These are phyloP conservation scores for Recurvomyces mirabilis DNA, from an alignment of 495 filamentous ascomycete species.

Conservation along the genomic window DNA sequence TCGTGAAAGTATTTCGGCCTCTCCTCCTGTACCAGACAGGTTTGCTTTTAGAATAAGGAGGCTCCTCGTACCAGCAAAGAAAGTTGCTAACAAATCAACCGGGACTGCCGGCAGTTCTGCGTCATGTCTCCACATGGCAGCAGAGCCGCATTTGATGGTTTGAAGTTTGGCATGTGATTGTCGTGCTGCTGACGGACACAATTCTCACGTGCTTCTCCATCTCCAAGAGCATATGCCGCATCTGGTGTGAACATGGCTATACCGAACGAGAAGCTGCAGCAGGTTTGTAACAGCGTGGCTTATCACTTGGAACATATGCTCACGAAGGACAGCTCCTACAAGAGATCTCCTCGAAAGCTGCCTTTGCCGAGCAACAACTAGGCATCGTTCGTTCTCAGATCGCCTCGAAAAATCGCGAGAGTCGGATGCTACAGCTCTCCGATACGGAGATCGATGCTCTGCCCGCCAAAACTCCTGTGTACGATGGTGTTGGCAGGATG, in stretches of 20 bases:
- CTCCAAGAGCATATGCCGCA: too few relatives aligned
- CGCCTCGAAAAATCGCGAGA: constrained; percentile 74
- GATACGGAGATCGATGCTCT: constrained; percentile 66
- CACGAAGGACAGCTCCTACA: constrained; percentile 57
- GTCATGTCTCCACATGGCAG: background rate
- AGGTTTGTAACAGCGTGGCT: constrained; percentile 41
- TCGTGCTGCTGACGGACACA: too few relatives aligned
- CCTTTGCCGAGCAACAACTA: constrained; percentile 85
- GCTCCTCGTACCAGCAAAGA: too few relatives aligned
- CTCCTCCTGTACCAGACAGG: too few relatives aligned
- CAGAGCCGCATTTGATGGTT: constrained; percentile 3
- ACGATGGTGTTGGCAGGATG: constrained; percentile 97
- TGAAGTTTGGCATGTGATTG: constrained; percentile 1
- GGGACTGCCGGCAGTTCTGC: too few relatives aligned
- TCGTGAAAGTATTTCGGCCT: too few relatives aligned
- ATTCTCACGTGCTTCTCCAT: too few relatives aligned
- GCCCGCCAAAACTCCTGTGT: constrained; percentile 70
- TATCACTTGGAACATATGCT: background rate
- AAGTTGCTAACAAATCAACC: too few relatives aligned
- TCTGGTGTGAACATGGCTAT: constrained; percentile 87
- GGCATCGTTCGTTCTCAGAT: constrained; percentile 76
- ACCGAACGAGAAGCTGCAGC: constrained; percentile 87
- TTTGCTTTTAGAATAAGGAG: too few relatives aligned
- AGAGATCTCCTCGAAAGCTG: constrained; percentile 84
- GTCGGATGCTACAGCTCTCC: constrained; percentile 80